Conservation (phyloP, 495 filamentous ascomycete genomes). For the Aspergillus hancockii region DNA sequence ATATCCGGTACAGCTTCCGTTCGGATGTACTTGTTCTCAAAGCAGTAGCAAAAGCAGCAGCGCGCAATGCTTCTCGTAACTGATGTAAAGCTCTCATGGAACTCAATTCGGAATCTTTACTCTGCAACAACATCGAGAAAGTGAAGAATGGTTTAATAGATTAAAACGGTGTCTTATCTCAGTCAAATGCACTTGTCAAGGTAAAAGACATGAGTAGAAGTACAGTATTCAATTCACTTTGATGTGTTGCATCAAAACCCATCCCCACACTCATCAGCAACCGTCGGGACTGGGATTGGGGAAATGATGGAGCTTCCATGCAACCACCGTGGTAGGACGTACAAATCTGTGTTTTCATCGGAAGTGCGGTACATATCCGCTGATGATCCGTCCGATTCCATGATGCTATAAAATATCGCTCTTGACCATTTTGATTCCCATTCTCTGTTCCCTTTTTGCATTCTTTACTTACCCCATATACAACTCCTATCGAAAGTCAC, state of each 20-base stretch:
- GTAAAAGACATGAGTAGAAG: no score
- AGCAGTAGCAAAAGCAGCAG: no score
- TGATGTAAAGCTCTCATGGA: neutral
- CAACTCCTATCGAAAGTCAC: neutral
- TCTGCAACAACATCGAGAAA: no score
- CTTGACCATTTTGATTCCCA: neutral
- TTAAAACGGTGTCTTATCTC: no score
- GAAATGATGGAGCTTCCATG: neutral
- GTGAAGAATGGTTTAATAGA: no score
- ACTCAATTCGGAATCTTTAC: neutral
- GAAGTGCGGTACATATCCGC: constrained; percentile 5
- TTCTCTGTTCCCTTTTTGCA: constrained; percentile 18
- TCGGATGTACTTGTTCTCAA: neutral
- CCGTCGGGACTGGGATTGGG: neutral
- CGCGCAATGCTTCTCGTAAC: neutral
- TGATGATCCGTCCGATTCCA: neutral
- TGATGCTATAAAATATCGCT: neutral
- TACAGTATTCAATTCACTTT: no score
- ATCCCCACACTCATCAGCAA: neutral
- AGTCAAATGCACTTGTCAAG: no score
- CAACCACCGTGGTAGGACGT: neutral
- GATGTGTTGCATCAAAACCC: neutral
- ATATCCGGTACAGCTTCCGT: neutral
- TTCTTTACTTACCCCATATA: neutral
- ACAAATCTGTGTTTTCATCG: neutral